Base-by-base conservation (phyloP, 768 basidiomycete genomes). In the Hypsizygus marmoreus region DNA sequence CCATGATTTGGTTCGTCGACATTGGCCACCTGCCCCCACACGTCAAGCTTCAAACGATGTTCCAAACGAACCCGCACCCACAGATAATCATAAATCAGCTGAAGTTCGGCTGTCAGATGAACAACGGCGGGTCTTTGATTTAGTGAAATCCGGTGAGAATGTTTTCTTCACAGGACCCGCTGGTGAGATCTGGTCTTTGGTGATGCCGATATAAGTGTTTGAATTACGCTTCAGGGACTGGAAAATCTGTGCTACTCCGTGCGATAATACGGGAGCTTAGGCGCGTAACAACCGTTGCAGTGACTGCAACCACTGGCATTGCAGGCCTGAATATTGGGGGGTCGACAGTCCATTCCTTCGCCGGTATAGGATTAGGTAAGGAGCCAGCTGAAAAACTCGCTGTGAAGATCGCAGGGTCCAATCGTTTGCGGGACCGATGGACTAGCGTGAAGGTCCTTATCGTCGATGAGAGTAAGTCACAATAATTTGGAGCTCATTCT, bases 81-180 rank as follows among this genome's bases (percentile, higher is more conserved):
- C 32, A n/a, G 14, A n/a, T n/a, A 19, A 39, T 7, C 14, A 25
- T 26, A 24, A 38, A 41, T 12, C 26, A 17, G 35, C 37, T 7
- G 29, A 43, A 11, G 45, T 65, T 33, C 32, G 40, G 17, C 53
- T 75, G 5, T 73, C 73, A 0, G 34, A 43, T 1, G 76, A 80
- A 42, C 79, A 81, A 43, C 57, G 51, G 40, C 17, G 43, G 1
- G 66, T 80, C n/a, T 33, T 81, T 10, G 51, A 61, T 8, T 49
- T 71, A 28, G 81, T 86, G 6, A 70, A 78, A 26, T 68, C 70
- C 4, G 80, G 80, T 1, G 62, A 73, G 49, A 86, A 75, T 48
- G 73, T 88, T 22, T 88, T 90, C 67, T 88, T 88, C 62, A 88
- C 86, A 2, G 87, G 87, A 16, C 77, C 82, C 45, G 87, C 87